Evolutionary conservation across 495 filamentous ascomycete genomes (phyloP).

Genomic region (Trichoderma parareesei): DNA sequence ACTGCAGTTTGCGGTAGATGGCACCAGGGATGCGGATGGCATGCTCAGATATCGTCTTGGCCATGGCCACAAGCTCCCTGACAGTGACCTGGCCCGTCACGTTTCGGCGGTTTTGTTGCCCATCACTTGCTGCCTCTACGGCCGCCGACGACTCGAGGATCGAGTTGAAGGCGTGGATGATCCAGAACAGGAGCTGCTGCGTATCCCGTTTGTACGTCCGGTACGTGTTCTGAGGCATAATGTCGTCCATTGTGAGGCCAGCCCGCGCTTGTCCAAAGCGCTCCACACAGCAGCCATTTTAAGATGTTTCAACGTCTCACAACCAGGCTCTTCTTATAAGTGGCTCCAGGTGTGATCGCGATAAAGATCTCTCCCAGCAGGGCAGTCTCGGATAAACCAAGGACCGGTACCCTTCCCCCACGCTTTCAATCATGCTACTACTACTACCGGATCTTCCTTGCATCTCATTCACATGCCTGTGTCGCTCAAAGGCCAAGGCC

Average conservation of each 20-base stretch:
- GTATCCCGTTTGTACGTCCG: too few species aligned
- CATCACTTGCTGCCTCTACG: neutral
- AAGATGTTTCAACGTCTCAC: too few species aligned
- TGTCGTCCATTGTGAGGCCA: too few species aligned
- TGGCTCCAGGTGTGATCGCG: too few species aligned
- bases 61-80: neutral
- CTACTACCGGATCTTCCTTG: neutral
- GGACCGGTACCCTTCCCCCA: neutral
- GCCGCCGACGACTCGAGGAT: neutral
- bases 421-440: neutral
- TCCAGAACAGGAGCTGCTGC: too few species aligned
- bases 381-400: too few species aligned
- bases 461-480: neutral
- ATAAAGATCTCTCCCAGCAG: too few species aligned
- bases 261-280: too few species aligned
- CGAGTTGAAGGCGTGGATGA: too few species aligned
- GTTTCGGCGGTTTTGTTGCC: neutral
- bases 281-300: too few species aligned
- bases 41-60: neutral
- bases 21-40: neutral
- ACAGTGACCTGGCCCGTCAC: neutral
- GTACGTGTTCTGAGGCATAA: too few species aligned
- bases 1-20: neutral
- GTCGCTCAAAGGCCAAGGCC: neutral
- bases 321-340: too few species aligned